A percentile compares a stretch with the other conserved stretches of the same genome.
Evolutionary conservation across 106 monocot genomes (phyloP).

Genomic region (Acanthochlamys bracteata): DNA sequence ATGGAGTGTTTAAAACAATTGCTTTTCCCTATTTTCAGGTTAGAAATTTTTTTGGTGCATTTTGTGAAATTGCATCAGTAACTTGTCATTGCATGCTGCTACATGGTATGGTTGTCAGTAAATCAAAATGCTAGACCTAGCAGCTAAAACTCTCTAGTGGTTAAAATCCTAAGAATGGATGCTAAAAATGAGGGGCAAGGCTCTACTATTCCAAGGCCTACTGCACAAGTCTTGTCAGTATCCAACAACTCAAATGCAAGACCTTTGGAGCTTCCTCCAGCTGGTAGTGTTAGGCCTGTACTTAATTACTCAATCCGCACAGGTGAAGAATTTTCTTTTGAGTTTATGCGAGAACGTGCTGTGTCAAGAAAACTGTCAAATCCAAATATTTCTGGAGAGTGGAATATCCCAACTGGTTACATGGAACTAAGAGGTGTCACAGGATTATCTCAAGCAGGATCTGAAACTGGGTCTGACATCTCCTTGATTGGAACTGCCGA

Average conservation of each 20-base stretch:
- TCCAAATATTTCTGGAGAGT: constrained; percentile 35
- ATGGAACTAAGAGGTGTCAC: constrained; percentile 37
- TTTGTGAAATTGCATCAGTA: too few species aligned
- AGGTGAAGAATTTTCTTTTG: constrained; percentile 84
- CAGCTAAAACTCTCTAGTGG: too few species aligned
- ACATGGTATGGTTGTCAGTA: too few species aligned
- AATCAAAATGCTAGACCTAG: too few species aligned
- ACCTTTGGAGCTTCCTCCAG: constrained; percentile 23
- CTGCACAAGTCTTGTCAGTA: constrained; percentile 26
- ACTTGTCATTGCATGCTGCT: too few species aligned
- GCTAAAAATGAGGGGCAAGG: constrained; percentile 28
- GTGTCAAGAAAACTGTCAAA: constrained; percentile 32
- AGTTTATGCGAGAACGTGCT: constrained; percentile 76
- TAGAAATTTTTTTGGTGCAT: too few species aligned
- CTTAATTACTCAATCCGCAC: constrained; percentile 85
- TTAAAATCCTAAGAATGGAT: constrained; percentile 20
- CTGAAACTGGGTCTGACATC: constrained; percentile 32
- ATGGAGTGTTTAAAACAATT: too few species aligned
- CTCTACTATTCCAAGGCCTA: constrained; percentile 31
- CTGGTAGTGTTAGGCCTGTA: constrained; percentile 30
- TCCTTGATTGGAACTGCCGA: constrained; percentile 24
- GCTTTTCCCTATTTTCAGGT: too few species aligned
- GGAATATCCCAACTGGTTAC: constrained; percentile 29
- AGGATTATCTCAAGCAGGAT: constrained; percentile 34
- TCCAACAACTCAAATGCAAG: constrained; percentile 26